Percentiles rank a stretch among this genome's conserved stretches.
phyloP scores from a whole-genome alignment of 1,139 yeast genomes.

The Nadsonia commutata region DNA sequence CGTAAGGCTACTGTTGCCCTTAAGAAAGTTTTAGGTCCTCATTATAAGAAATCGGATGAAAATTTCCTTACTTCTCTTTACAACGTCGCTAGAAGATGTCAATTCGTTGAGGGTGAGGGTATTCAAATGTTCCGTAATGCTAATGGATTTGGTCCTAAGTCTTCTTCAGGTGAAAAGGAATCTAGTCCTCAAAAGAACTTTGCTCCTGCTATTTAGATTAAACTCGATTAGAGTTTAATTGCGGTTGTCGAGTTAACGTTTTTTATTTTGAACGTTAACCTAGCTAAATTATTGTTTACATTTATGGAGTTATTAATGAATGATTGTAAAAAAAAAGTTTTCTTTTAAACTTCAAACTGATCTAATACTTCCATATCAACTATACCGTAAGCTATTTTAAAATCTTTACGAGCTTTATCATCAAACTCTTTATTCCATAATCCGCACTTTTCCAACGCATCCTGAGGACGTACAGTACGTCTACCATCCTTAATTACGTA shows the following conservation, averaged over 20 bases:
- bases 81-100: constrained; percentile 60
- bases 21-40: constrained; percentile 69
- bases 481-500: constrained; percentile 68
- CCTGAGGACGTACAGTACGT: constrained; percentile 52
- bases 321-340: neutral
- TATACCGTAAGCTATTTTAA: constrained; percentile 23
- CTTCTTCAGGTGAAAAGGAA: neutral
- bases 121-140: constrained; percentile 65
- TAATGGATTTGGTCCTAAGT: constrained; percentile 33
- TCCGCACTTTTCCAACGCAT: constrained; percentile 42
- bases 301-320: too few relatives aligned
- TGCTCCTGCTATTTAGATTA: neutral
- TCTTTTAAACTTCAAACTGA: constrained; percentile 8
- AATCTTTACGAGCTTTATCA: constrained; percentile 26
- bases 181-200: neutral
- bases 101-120: constrained; percentile 73
- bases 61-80: constrained; percentile 64
- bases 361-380: constrained; percentile 23
- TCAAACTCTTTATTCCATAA: constrained; percentile 39
- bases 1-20: constrained; percentile 69
- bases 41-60: constrained; percentile 51
- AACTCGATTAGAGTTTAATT: too few relatives aligned
- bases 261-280: too few relatives aligned
- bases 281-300: too few relatives aligned
- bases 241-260: too few relatives aligned